Percentiles rank a stretch among this genome's conserved stretches.
phyloP scores from a whole-genome alignment of 192 early-diverging fungal species.

The Gryganskiella cystojenkinii region DNA sequence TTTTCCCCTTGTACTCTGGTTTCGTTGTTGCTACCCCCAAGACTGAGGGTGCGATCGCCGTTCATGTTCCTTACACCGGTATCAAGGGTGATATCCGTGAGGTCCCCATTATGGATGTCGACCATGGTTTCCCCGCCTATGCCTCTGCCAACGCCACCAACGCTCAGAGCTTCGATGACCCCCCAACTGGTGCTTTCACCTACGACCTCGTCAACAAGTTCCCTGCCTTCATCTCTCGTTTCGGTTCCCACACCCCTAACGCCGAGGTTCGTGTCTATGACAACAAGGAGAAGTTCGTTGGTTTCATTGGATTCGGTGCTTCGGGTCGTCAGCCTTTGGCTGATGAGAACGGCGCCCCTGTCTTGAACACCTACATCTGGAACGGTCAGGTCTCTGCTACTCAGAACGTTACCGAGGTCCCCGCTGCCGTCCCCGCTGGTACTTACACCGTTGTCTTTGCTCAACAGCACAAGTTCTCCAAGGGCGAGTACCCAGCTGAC shows the following conservation, averaged over 20 bases:
- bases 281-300: slow-evolving; percentile 16
- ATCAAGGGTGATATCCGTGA: slow-evolving; percentile 52
- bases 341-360: slow-evolving; percentile 2
- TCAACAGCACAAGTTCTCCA: slow-evolving; percentile 39
- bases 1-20: slow-evolving; percentile 59
- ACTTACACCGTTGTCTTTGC: slow-evolving; percentile 30
- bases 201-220: slow-evolving; percentile 6
- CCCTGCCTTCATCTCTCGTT: slow-evolving; percentile 15
- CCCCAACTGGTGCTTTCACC: neutral
- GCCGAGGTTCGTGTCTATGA: slow-evolving; percentile 17
- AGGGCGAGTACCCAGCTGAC: slow-evolving; percentile 31
- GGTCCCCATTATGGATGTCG: slow-evolving; percentile 56
- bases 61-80: slow-evolving; percentile 60
- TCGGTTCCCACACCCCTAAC: slow-evolving; percentile 40
- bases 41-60: slow-evolving; percentile 25
- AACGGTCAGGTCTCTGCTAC: slow-evolving; percentile 13
- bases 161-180: neutral
- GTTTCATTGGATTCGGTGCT: slow-evolving; percentile 21
- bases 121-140: slow-evolving; percentile 24
- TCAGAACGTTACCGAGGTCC: neutral
- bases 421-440: slow-evolving; percentile 6
- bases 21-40: slow-evolving; percentile 49
- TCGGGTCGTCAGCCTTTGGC: slow-evolving; percentile 10
- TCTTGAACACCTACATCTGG: slow-evolving; percentile 23
- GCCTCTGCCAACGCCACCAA: neutral